A percentile compares a stretch with the other conserved stretches of the same genome.
These are phyloP conservation scores for Tripterygium wilfordii DNA, from an alignment of 177 flowering plant genomes.

Conservation along the genomic window DNA sequence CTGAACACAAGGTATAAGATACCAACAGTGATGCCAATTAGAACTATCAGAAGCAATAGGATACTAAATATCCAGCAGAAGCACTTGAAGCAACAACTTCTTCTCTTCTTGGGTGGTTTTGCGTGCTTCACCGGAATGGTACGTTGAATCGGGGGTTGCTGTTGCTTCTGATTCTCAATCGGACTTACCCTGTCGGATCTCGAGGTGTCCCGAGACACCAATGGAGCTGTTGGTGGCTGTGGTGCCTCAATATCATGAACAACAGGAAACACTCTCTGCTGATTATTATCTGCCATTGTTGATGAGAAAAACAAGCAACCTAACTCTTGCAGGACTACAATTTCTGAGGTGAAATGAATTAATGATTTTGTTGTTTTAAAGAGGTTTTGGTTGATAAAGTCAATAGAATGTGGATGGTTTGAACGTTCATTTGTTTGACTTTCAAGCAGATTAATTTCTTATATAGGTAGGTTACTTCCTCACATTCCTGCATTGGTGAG, in stretches of 20 bases:
- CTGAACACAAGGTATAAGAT: conserved; percentile 64
- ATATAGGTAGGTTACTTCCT: too few species aligned
- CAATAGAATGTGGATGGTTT: too few species aligned
- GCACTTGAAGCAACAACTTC: conserved; percentile 52
- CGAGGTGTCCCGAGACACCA: conserved; percentile 31
- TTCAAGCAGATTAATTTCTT: too few species aligned
- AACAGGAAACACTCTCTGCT: conserved; percentile 28
- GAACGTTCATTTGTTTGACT: too few species aligned
- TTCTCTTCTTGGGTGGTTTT: conserved; percentile 40
- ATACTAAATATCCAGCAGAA: conserved; percentile 60
- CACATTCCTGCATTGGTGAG: too few species aligned
- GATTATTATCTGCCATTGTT: conserved; percentile 43
- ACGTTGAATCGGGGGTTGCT: conserved; percentile 21
- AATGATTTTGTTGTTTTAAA: too few species aligned
- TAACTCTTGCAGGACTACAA: too few species aligned
- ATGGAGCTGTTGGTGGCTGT: conserved; percentile 40
- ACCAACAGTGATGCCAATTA: conserved; percentile 33
- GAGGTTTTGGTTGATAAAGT: too few species aligned
- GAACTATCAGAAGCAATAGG: conserved; percentile 34
- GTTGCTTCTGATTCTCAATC: neutral
- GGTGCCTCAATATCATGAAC: conserved; percentile 24
- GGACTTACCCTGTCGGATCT: conserved; percentile 48
- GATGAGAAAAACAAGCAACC: too few species aligned
- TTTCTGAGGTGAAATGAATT: too few species aligned
- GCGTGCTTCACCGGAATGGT: conserved; percentile 33